Percentiles rank a stretch among this genome's conserved stretches.
phyloP scores from a whole-genome alignment of 2,329 filamentous ascomycete genomes.

The Pseudogymnoascus sp. region DNA sequence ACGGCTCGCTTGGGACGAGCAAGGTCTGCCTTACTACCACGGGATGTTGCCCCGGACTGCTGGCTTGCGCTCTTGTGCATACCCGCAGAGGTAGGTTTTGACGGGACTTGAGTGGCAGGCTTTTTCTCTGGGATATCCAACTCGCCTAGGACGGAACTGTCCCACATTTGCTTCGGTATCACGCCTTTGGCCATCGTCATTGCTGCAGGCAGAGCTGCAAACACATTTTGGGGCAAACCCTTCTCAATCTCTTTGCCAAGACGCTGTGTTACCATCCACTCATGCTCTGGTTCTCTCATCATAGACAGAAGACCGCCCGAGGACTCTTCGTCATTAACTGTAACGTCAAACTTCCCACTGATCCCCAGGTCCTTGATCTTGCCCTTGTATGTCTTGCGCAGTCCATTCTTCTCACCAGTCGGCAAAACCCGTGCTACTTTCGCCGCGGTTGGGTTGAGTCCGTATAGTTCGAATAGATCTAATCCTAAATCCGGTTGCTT shows the following conservation, averaged over 20 bases:
- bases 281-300: constrained; percentile 43
- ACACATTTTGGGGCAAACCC: constrained; percentile 40
- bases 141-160: constrained; percentile 50
- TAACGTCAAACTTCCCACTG: constrained; percentile 51
- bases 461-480: constrained; percentile 53
- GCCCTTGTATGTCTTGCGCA: constrained; percentile 61
- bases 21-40: constrained; percentile 17
- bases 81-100: constrained; percentile 43
- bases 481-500: constrained; percentile 42
- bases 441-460: constrained; percentile 46
- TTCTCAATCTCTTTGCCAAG: constrained; percentile 46
- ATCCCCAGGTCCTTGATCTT: constrained; percentile 57
- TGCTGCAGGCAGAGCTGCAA: constrained; percentile 40
- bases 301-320: constrained; percentile 46
- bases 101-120: constrained; percentile 25
- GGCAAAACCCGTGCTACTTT: constrained; percentile 56
- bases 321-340: constrained; percentile 45
- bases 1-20: constrained; percentile 54
- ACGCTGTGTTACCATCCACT: constrained; percentile 47
- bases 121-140: constrained; percentile 25
- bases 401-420: constrained; percentile 58
- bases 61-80: constrained; percentile 36
- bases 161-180: constrained; percentile 47
- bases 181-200: constrained; percentile 49
- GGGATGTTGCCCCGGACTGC: neutral